phyloP scores from a whole-genome alignment of 2,329 filamentous ascomycete genomes.

The Metarhizium robertsii region DNA sequence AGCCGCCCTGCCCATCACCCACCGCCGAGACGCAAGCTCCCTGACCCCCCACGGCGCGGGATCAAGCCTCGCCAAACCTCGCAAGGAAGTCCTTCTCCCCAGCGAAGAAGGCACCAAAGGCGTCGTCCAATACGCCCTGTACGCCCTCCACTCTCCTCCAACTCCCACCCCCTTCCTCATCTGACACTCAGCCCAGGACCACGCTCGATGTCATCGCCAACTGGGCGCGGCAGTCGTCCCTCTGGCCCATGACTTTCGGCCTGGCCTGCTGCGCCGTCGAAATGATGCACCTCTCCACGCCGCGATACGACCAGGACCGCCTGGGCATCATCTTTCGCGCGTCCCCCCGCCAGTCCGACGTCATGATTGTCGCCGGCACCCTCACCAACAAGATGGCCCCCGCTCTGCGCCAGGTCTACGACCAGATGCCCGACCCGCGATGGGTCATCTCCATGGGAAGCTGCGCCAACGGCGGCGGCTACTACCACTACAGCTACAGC shows the following conservation, averaged over 20 bases:
- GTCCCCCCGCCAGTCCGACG: slow-evolving; percentile 77
- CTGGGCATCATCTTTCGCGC: slow-evolving; percentile 86
- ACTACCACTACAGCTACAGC: slow-evolving; percentile 80
- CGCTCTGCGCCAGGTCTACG: slow-evolving; percentile 81
- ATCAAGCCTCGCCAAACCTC: slow-evolving; percentile 42
- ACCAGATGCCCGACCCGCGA: slow-evolving; percentile 87
- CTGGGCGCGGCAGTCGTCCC: slow-evolving; percentile 75
- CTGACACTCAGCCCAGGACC: slow-evolving; percentile 39
- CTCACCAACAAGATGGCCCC: slow-evolving; percentile 96
- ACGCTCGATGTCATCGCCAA: slow-evolving; percentile 72
- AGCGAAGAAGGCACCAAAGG: slow-evolving; percentile 76
- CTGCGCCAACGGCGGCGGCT: slow-evolving; percentile 76
- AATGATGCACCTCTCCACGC: slow-evolving; percentile 88
- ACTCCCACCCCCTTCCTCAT: not conserved
- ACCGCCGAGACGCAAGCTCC: slow-evolving; percentile 53
- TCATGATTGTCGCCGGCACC: slow-evolving; percentile 90
- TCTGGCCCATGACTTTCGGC: slow-evolving; percentile 85
- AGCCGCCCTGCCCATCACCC: slow-evolving; percentile 56
- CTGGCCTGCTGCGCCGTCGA: slow-evolving; percentile 84
- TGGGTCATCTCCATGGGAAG: slow-evolving; percentile 82
- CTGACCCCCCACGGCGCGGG: slow-evolving; percentile 44
- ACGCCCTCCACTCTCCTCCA: slow-evolving; percentile 26
- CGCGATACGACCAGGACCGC: slow-evolving; percentile 82
- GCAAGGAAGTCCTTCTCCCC: slow-evolving; percentile 64
- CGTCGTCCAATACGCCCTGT: slow-evolving; percentile 78